phyloP scores from a whole-genome alignment of 225 moss, liverwort and hornwort species.

The Ulota crispa region DNA sequence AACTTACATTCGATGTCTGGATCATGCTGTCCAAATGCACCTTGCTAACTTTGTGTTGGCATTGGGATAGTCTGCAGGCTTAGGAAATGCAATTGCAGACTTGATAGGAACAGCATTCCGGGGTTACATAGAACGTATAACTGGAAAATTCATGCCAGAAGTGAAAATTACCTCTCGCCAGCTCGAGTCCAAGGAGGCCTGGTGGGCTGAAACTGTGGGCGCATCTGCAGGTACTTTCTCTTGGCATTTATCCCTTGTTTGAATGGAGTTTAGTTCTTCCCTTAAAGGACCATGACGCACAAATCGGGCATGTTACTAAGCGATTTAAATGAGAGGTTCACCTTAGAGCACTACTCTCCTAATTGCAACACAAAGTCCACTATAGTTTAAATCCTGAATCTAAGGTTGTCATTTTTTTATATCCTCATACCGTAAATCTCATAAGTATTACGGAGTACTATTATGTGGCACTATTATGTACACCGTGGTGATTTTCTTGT shows the following conservation, averaged over 20 bases:
- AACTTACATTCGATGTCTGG: not conserved
- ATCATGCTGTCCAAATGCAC: not conserved
- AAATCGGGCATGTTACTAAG: not conserved
- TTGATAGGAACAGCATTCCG: conserved; percentile 68
- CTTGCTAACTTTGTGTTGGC: conserved; percentile 3
- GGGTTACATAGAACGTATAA: conserved; percentile 62
- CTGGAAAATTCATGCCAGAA: conserved; percentile 61
- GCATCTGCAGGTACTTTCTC: conserved; percentile 55
- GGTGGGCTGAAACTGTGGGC: conserved; percentile 79
- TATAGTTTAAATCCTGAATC: not conserved
- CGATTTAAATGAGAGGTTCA: not conserved
- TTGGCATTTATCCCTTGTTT: not conserved
- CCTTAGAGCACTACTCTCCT: not conserved
- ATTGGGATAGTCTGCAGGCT: conserved; percentile 60
- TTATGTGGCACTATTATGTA: not conserved
- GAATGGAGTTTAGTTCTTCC: not conserved
- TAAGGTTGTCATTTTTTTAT: not conserved
- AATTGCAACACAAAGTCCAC: not conserved
- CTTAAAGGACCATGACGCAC: not conserved
- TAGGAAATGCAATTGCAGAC: conserved; percentile 73
- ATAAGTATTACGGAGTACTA: not conserved
- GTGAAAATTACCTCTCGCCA: conserved; percentile 58
- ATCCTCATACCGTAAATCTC: not conserved
- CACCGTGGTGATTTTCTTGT: not conserved
- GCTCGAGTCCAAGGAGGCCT: conserved; percentile 65